Conservation (phyloP, 257 asterid species). For the Solanum commersonii region DNA sequence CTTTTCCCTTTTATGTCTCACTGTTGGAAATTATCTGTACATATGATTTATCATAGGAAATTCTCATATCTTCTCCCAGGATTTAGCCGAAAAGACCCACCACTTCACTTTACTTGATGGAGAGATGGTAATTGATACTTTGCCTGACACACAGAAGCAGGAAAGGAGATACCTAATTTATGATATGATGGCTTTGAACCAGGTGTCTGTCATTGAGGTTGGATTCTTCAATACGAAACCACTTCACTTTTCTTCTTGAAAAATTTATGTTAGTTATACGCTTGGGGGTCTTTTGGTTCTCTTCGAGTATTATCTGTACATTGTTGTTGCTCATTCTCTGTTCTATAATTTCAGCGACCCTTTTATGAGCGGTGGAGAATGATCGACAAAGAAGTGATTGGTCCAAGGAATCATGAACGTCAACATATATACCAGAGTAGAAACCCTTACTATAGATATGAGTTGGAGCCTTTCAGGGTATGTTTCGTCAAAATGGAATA, state of each 20-base stretch:
- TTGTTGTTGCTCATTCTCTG: neutral
- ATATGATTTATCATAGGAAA: neutral
- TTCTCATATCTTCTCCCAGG: conserved; percentile 33
- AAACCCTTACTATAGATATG: conserved; percentile 73
- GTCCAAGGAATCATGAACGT: conserved; percentile 73
- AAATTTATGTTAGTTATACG: neutral
- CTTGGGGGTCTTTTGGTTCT: neutral
- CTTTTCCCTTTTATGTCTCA: conserved; percentile 1
- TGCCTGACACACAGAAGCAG: conserved; percentile 77
- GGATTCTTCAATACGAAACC: neutral
- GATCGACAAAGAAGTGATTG: conserved; percentile 93
- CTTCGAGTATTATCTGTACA: neutral
- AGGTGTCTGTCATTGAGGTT: conserved; percentile 75
- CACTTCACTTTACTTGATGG: conserved; percentile 97
- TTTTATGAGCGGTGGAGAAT: conserved; percentile 88
- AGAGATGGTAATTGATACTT: conserved; percentile 86
- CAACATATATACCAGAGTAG: conserved; percentile 49
- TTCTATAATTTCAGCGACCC: conserved; percentile 49
- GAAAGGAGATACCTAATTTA: conserved; percentile 94
- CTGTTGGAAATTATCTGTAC: neutral
- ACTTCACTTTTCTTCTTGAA: neutral
- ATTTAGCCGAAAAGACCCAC: conserved; percentile 54
- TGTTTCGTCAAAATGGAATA: neutral
- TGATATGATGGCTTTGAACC: conserved; percentile 53
- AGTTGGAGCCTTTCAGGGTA: conserved; percentile 95